phyloP scores from a whole-genome alignment of 495 filamentous ascomycete genomes.

The Aspergillus ellipticus region DNA sequence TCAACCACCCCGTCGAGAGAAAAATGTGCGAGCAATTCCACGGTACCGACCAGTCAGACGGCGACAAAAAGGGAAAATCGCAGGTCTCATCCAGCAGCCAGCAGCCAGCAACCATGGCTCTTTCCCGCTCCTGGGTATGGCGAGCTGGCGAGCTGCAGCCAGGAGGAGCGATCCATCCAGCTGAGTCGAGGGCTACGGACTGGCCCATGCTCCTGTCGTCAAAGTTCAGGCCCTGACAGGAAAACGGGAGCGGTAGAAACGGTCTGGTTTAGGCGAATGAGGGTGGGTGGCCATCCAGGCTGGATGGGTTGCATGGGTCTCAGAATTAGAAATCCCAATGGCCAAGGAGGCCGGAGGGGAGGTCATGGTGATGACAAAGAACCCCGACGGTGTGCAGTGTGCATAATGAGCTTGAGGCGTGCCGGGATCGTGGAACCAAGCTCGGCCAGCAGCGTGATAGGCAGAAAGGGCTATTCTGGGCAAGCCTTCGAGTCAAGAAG shows the following conservation, averaged over 20 bases:
- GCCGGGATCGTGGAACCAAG: constrained; percentile 4
- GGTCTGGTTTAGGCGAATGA: constrained; percentile 16
- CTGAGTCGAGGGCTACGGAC: constrained; percentile 7
- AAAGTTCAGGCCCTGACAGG: constrained; percentile 27
- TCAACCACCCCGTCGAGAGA: not conserved
- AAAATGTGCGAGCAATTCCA: constrained; percentile 1
- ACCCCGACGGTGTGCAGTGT: too few species aligned
- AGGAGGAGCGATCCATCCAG: constrained; percentile 16
- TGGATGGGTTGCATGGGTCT: constrained; percentile 1
- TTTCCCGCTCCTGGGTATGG: too few species aligned
- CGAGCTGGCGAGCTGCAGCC: not conserved
- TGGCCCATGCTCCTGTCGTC: constrained; percentile 20
- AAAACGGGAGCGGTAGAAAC: constrained; percentile 28
- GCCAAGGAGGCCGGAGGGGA: constrained; percentile 1
- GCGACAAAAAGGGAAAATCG: not conserved
- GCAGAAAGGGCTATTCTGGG: constrained; percentile 5
- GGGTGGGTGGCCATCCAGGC: constrained; percentile 12
- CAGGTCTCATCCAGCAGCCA: constrained; percentile 2
- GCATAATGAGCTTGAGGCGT: constrained; percentile 1
- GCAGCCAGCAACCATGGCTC: not conserved
- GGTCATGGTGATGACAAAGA: too few species aligned
- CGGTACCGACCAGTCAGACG: constrained; percentile 2
- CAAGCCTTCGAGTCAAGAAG: not conserved
- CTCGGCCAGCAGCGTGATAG: not conserved
- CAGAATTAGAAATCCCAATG: constrained; percentile 17